Conservation (phyloP, 441 rosid genomes). For the Biscutella auriculata region DNA sequence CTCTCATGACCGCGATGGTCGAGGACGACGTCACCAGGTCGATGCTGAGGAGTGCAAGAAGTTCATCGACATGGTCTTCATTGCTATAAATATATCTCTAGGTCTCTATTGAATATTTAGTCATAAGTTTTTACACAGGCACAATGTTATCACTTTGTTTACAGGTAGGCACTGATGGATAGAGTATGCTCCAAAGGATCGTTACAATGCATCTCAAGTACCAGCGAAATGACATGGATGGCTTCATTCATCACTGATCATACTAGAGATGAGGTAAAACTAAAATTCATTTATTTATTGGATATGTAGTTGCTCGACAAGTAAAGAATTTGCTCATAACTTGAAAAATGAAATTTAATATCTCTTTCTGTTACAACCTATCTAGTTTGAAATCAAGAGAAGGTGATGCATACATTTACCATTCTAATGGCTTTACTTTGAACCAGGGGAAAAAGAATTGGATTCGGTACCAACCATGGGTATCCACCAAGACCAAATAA, state of each 20-base stretch:
- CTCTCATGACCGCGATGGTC: too few relatives aligned
- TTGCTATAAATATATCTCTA: too few relatives aligned
- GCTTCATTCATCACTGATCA: conserved; percentile 92
- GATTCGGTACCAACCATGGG: conserved; percentile 92
- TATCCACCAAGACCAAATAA: conserved; percentile 53
- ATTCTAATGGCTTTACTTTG: conserved; percentile 87
- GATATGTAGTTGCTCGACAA: too few relatives aligned
- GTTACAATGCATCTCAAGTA: conserved; percentile 96
- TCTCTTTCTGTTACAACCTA: conserved; percentile 42
- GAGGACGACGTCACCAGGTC: too few relatives aligned
- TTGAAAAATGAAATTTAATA: not conserved
- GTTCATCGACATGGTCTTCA: too few relatives aligned
- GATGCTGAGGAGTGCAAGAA: too few relatives aligned
- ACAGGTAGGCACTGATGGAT: conserved; percentile 95
- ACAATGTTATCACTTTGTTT: not conserved
- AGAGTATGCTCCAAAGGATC: conserved; percentile 70
- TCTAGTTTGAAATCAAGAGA: conserved; percentile 82
- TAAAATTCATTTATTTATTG: conserved; percentile 18
- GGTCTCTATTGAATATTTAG: not conserved
- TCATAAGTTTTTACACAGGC: not conserved
- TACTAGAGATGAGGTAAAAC: conserved; percentile 77
- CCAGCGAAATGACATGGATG: conserved; percentile 99
- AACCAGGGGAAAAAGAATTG: conserved; percentile 84
- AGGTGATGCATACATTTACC: conserved; percentile 73
- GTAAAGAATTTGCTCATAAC: not conserved